These are phyloP conservation scores for Neonectria magnoliae DNA, from an alignment of 2,329 filamentous ascomycete genomes.

Conservation along the genomic window DNA sequence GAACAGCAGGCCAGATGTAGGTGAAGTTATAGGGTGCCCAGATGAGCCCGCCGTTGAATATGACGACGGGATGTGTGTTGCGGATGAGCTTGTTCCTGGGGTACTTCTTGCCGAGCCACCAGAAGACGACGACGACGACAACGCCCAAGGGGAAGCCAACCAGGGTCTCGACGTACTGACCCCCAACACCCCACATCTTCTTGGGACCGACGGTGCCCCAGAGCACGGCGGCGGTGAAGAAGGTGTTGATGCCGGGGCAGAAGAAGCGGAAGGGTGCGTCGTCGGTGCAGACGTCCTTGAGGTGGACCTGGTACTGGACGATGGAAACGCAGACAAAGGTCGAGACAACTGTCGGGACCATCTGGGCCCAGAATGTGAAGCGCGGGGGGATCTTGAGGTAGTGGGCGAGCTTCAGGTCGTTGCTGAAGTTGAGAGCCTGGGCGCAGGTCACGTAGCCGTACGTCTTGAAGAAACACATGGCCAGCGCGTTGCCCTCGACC, in stretches of 20 bases:
- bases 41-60: slow-evolving; percentile 52
- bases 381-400: slow-evolving; percentile 58
- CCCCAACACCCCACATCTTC: slow-evolving; percentile 49
- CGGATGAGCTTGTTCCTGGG: slow-evolving; percentile 47
- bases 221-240: slow-evolving; percentile 52
- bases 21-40: slow-evolving; percentile 58
- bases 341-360: slow-evolving; percentile 48
- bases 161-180: slow-evolving; percentile 49
- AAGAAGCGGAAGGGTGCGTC: slow-evolving; percentile 49
- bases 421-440: slow-evolving; percentile 50
- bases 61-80: slow-evolving; percentile 55
- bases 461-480: slow-evolving; percentile 59
- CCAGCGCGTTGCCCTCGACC: slow-evolving; percentile 55
- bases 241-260: slow-evolving; percentile 52
- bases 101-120: slow-evolving; percentile 47
- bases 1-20: slow-evolving; percentile 59
- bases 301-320: slow-evolving; percentile 51
- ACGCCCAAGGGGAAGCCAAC: slow-evolving; percentile 54
- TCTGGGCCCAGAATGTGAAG: slow-evolving; percentile 49
- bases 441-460: slow-evolving; percentile 50
- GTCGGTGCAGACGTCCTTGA: slow-evolving; percentile 50
- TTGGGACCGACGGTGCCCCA: slow-evolving; percentile 54
- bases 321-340: slow-evolving; percentile 48
- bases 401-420: slow-evolving; percentile 50
- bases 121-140: slow-evolving; percentile 49